Evolutionary conservation across 495 filamentous ascomycete species (phyloP), one percentile per base, ranked within the genome.

Genomic region (Oleoguttula mirabilis): DNA sequence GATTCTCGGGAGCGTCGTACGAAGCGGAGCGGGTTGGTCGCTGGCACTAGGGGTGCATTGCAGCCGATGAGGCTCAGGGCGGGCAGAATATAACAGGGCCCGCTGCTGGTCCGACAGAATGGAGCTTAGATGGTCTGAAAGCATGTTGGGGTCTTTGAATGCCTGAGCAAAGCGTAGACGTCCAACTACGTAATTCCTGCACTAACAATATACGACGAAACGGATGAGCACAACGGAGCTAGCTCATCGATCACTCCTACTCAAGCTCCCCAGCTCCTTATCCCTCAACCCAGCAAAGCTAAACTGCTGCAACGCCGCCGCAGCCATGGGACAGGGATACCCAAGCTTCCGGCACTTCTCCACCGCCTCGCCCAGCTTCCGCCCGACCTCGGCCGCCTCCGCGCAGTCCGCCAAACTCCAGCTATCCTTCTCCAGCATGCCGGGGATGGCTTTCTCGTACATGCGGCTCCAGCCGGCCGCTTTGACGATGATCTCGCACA

Each of bases 401-500:
- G 17, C 10, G 27, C 50, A 52, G 10, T 52, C 45, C 5, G 32
- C 39, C 20, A 52, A 25, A 10, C 19, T 43, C 50, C 50, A 52
- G 11, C 14, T 19, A 34, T 52, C 45, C 31, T 43, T 45, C 45
- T 48, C 45, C 28, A 52, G 40, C 50, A 52, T 52, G 5, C 25
- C 44, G 12, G 50, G 50, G 10, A 52, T 45, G 39, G 33, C 39
- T 22, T 52, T 45, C 10, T 38, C 45, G 40, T 48, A 52, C 44
- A 52, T 52, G 39, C 24, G 40, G 35, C 37, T 39, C 50, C 50
- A 52, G 4, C 50, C 50, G 0, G 50, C 50, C 10, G 50, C 50
- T 28, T 52, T 52, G 12, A 33, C 39, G 31, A 52, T 52, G 45
- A 52, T 52, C 50, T 52, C 50, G 41, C 41, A 48, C 50, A 52